Percentiles rank a stretch among this genome's conserved stretches.
Evolutionary conservation across 306 rosid genomes (phyloP).

Genomic region (Castanea sativa): DNA sequence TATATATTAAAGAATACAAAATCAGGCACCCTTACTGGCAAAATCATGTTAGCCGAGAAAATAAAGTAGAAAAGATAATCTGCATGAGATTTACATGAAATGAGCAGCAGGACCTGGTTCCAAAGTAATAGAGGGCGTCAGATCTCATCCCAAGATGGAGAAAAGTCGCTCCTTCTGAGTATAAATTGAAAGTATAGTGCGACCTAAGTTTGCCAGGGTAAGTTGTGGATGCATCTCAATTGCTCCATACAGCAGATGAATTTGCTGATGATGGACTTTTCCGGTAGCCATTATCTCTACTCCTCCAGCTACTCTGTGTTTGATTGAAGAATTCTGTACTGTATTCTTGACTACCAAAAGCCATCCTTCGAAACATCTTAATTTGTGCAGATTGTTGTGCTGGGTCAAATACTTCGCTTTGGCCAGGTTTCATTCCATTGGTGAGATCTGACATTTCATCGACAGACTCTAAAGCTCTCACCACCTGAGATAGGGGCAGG

Average conservation of each 20-base stretch:
- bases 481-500: slow-evolving; percentile 47
- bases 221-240: slow-evolving; percentile 29
- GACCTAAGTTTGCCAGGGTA: not conserved
- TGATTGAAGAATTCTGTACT: slow-evolving; percentile 54
- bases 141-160: not conserved
- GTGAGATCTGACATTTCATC: slow-evolving; percentile 72
- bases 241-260: slow-evolving; percentile 56
- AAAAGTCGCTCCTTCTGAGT: slow-evolving; percentile 12
- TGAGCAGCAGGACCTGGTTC: slow-evolving; percentile 15
- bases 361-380: slow-evolving; percentile 85
- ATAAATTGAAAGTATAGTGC: not conserved
- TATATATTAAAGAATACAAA: slow-evolving; percentile 33
- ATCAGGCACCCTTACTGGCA: slow-evolving; percentile 22
- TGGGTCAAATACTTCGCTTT: slow-evolving; percentile 67
- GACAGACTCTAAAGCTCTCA: slow-evolving; percentile 81
- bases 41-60: slow-evolving; percentile 30
- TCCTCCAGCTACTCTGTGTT: slow-evolving; percentile 72
- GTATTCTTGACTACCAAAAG: slow-evolving; percentile 74
- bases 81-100: slow-evolving; percentile 42
- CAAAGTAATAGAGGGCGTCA: not conserved
- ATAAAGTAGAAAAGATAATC: not conserved
- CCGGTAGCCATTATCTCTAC: slow-evolving; percentile 40
- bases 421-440: slow-evolving; percentile 90
- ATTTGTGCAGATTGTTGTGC: slow-evolving; percentile 78
- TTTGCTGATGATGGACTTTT: slow-evolving; percentile 39